These are phyloP conservation scores for Viola odorata DNA, from an alignment of 345 rosid species.

Conservation along the genomic window DNA sequence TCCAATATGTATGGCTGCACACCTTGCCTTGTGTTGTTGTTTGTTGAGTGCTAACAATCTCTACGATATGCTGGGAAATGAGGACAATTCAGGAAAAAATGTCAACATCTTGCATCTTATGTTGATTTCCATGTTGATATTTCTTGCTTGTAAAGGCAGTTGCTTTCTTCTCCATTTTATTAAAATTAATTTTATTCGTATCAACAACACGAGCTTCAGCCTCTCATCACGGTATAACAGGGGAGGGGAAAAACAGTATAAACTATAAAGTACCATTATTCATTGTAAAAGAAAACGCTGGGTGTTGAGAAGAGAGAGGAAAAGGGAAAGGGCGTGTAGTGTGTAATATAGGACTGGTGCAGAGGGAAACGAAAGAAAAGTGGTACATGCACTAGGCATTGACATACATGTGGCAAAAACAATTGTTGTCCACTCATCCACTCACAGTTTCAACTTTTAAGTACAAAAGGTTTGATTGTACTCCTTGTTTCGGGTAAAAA, in stretches of 20 bases:
- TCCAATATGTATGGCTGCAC: not conserved
- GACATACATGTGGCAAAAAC: not conserved
- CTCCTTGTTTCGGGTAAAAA: not conserved
- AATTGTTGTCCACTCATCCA: not conserved
- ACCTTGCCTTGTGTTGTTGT: not conserved
- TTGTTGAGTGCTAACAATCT: not conserved
- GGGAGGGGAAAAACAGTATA: not conserved
- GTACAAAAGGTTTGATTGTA: not conserved
- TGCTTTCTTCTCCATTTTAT: too few species aligned
- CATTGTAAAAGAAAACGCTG: too few species aligned
- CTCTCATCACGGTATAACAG: too few species aligned
- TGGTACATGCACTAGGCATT: not conserved
- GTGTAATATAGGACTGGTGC: too few species aligned
- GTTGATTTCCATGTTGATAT: not conserved
- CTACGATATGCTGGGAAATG: too few species aligned
- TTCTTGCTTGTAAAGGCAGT: conserved; percentile 1
- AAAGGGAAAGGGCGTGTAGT: not conserved
- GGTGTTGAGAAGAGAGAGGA: not conserved
- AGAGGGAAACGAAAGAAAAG: not conserved
- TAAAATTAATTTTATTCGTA: too few species aligned
- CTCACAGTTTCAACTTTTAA: not conserved
- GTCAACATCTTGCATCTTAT: too few species aligned
- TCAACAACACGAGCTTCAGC: too few species aligned
- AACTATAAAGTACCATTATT: too few species aligned
- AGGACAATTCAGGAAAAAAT: too few species aligned